Base-by-base conservation (phyloP, 1,139 yeast species). In the Yamadazyma taylorii region DNA sequence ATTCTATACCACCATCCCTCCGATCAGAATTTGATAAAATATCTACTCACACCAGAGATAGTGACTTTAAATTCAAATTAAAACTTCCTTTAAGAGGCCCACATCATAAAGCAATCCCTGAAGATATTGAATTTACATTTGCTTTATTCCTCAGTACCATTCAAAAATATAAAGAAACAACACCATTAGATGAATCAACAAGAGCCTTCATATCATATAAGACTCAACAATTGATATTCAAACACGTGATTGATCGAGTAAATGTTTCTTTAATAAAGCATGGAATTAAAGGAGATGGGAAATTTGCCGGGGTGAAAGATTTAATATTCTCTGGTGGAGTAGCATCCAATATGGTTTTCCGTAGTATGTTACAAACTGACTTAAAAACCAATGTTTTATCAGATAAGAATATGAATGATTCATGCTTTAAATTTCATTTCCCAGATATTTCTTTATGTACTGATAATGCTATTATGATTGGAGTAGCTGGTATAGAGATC, bases 381-480 rank as follows among this genome's bases (percentile, higher is more conserved):
- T 53, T 82, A 36, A 46, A 45, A 7, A n/a, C 35, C 3, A 31
- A 32, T 10, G 23, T 36, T 22, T 16, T 38, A 16, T 33, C 26
- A 17, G 31, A 24, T 3, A 35, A 24, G 9, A 9, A 19, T 9
- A 14, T 9, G 3, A 32, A 43, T 7, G 44, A 46, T 1, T 24
- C 12, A 11, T n/a, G 10, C 10, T 39, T 62, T 23, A 40, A 36
- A 13, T 60, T 79, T 43, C 78, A 78, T 50, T 89, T 82, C 50
- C 96, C 97, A 0, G 81, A 77, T 21, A 67, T 81, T 6, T 63
- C 73, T 5, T 66, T 90, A 46, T 94, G 98, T 55, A 88, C 97
- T 0, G 98, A 92, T 55, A 94, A 92, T 60, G 96, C 97, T 0
- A 77, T 89, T 2, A 92, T 92, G 99, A 92, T 92, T 38, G 98